Percentiles rank a stretch among this genome's conserved stretches.
These are phyloP conservation scores for Clarireedia paspali DNA, from an alignment of 2,329 filamentous ascomycete genomes.

Conservation along the genomic window DNA sequence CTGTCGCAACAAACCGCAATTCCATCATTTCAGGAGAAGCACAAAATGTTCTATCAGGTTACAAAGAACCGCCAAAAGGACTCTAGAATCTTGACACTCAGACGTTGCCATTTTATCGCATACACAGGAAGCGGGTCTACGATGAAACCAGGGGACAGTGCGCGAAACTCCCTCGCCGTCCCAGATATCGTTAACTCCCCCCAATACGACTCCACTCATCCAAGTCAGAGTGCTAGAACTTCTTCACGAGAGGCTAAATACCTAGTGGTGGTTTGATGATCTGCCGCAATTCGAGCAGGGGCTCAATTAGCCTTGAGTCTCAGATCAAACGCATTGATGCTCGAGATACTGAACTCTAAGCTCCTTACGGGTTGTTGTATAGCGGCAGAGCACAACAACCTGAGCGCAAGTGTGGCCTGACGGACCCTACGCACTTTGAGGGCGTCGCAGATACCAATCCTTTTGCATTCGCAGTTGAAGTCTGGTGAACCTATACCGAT, in stretches of 20 bases:
- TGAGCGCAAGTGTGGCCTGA: background rate
- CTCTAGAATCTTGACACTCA: too few species aligned
- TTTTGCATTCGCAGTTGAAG: background rate
- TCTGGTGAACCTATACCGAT: background rate
- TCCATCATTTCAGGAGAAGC: background rate
- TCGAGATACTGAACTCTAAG: background rate
- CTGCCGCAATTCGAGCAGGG: background rate
- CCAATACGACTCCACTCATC: background rate
- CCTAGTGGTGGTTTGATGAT: background rate
- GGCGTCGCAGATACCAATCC: background rate
- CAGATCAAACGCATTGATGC: constrained; percentile 7
- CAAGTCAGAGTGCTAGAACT: background rate
- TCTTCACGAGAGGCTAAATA: background rate
- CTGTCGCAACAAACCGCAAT: too few species aligned
- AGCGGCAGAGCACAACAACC: background rate
- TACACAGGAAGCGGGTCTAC: background rate
- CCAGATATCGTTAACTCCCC: constrained; percentile 5
- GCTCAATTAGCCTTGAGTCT: background rate
- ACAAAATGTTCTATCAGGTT: too few species aligned
- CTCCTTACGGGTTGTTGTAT: background rate
- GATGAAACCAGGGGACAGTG: constrained; percentile 8
- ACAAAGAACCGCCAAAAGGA: too few species aligned
- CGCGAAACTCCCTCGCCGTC: constrained; percentile 5
- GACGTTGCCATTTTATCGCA: background rate
- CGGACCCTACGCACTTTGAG: background rate